Evolutionary conservation across 139 green algal genomes (phyloP).

Genomic region (Protoeuglena noctilucae): DNA sequence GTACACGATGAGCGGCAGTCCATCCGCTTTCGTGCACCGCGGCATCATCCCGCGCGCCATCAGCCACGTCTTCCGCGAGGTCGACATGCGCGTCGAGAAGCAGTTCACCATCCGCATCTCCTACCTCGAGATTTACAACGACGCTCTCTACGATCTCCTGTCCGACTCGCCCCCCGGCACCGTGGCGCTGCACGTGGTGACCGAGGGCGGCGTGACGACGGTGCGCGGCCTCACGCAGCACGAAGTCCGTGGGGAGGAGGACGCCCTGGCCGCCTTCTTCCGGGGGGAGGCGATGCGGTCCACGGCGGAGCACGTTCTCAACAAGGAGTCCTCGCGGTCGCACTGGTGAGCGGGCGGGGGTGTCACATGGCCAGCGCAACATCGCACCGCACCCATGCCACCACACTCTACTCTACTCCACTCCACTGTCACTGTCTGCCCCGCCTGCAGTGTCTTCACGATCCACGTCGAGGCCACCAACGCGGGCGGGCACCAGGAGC

Average conservation of each 20-base stretch:
- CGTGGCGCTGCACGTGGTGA: constrained; percentile 28
- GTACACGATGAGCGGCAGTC: neutral
- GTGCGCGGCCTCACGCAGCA: constrained; percentile 39
- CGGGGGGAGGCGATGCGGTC: constrained; percentile 35
- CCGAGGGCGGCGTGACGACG: constrained; percentile 20
- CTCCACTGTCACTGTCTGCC: too few relatives aligned
- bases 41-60: constrained; percentile 53
- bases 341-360: too few relatives aligned
- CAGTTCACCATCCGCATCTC: constrained; percentile 43
- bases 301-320: constrained; percentile 42
- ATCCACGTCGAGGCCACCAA: constrained; percentile 26
- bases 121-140: constrained; percentile 71
- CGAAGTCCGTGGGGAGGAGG: constrained; percentile 39
- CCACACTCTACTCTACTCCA: too few relatives aligned
- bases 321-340: constrained; percentile 29
- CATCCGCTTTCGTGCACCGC: constrained; percentile 22
- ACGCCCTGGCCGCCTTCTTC: constrained; percentile 52
- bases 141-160: constrained; percentile 56
- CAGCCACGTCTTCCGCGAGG: constrained; percentile 49
- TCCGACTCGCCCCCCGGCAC: constrained; percentile 27
- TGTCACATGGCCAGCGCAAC: too few relatives aligned
- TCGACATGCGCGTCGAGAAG: constrained; percentile 34
- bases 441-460: too few relatives aligned
- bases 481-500: constrained; percentile 28
- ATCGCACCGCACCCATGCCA: too few relatives aligned